Evolutionary conservation across 768 basidiomycete genomes (phyloP).

Genomic region (Termitomyces sp.): DNA sequence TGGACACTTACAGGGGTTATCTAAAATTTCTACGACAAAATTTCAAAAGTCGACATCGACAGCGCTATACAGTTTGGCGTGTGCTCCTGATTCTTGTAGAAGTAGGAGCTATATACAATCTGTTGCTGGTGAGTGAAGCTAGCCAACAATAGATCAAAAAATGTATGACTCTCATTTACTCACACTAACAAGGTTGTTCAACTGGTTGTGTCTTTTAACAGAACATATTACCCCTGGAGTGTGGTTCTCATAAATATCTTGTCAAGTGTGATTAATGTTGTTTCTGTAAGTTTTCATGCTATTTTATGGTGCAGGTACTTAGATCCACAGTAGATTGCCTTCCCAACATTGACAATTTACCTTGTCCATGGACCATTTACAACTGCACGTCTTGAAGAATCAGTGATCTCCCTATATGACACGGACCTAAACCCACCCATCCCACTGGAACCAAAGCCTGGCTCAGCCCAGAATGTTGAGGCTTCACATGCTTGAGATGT

Average conservation of each 20-base stretch:
- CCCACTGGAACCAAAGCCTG: background rate
- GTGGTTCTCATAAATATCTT: too few species aligned
- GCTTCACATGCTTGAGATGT: background rate
- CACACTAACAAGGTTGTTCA: background rate
- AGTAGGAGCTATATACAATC: background rate
- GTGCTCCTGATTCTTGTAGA: background rate
- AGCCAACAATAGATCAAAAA: background rate
- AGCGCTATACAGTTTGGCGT: background rate
- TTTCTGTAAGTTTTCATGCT: background rate
- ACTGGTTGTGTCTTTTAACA: too few species aligned
- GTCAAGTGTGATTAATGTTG: background rate
- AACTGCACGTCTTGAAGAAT: too few species aligned
- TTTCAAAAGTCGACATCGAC: background rate
- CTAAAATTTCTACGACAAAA: background rate
- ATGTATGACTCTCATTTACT: background rate
- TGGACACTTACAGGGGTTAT: background rate
- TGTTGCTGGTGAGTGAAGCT: background rate
- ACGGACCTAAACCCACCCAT: background rate
- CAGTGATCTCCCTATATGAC: background rate
- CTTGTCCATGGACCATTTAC: background rate
- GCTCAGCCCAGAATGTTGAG: background rate
- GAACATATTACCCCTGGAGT: too few species aligned
- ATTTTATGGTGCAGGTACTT: background rate
- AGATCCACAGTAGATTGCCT: background rate
- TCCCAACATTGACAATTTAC: background rate